Evolutionary conservation across 1,284 basidiomycete species (phyloP), one percentile per base, ranked within the genome.

Genomic region (Mycena citricolor): DNA sequence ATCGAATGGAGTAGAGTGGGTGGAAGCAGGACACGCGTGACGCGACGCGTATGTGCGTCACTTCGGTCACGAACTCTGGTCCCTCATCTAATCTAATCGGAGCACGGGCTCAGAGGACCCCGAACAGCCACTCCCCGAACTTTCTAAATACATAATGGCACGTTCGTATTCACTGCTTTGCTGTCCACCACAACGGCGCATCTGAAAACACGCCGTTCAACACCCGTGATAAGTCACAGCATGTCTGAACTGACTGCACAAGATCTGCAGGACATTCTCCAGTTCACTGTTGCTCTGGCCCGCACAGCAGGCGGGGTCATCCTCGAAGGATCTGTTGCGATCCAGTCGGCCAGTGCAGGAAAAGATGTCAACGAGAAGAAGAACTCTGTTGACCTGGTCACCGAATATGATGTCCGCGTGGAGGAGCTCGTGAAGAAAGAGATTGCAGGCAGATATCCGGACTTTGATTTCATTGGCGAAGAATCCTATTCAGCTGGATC

Each of bases 351-450:
- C 2, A 66, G 76, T 6, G 63, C 72, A 21, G 65, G 66, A 4
- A 47, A 50, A 32, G 73, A 75, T 55, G 73, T 90, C 40, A 80
- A 81, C 55, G 84, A 90, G 72, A 95, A 94, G 77, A 86, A 88
- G 65, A 94, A 94, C 62, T 83, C 89, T 8, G 90, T 93, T 13
- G 92, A 94, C 66, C 74, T 97, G 28, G 95, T 98, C n/a, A 98
- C 95, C 0, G 90, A 97, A 68, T 97, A 92, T 59, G 94, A 99
- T 66, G 89, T 97, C 49, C 83, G 77, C 28, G 93, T 97, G 11
- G 94, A 98, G 64, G 83, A 89, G 54, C 74, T 94, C 43, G 88
- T 97, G 34, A 83, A 82, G 62, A 61, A 74, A 41, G 77, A 83
- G 61, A 82, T 97, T 49, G 67, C 70, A 24, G 64, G 68, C 21